Evolutionary conservation across 2,329 filamentous ascomycete species (phyloP).

Genomic region (Ceratocystis cubensis): DNA sequence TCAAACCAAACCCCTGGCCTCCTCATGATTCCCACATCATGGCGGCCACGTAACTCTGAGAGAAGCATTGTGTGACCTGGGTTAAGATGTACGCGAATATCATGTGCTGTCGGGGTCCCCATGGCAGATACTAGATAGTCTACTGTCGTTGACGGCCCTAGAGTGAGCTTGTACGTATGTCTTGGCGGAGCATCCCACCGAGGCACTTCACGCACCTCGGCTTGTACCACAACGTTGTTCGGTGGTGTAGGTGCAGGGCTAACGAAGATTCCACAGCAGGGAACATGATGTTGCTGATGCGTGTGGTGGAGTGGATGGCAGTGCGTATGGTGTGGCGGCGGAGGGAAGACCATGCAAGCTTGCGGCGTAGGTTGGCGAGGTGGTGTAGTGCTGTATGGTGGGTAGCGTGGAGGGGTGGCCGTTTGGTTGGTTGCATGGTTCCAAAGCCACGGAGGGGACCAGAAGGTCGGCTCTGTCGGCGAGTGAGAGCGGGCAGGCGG

Average conservation of each 20-base stretch:
- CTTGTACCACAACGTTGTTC: not conserved
- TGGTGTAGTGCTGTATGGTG: not conserved
- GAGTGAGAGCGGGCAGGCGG: not conserved
- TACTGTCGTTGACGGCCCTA: slow-evolving; percentile 2
- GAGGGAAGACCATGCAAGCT: not conserved
- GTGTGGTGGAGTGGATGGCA: not conserved
- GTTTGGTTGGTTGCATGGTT: not conserved
- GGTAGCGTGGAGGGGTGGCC: not conserved
- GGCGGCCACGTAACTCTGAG: not conserved
- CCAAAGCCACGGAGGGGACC: slow-evolving; percentile 12
- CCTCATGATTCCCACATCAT: slow-evolving; percentile 9
- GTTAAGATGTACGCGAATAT: slow-evolving; percentile 9
- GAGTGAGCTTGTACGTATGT: not conserved
- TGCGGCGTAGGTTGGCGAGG: not conserved
- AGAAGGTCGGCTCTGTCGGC: not conserved
- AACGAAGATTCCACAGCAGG: not conserved
- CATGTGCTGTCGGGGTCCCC: not conserved
- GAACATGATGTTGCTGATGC: not conserved
- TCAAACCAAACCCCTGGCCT: slow-evolving; percentile 11
- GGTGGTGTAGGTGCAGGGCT: not conserved
- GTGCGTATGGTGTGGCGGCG: not conserved
- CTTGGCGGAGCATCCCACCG: not conserved
- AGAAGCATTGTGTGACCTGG: slow-evolving; percentile 2
- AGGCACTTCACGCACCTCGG: slow-evolving; percentile 10
- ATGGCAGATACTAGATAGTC: slow-evolving; percentile 9